Percentiles rank a stretch among this genome's conserved stretches.
phyloP scores from a whole-genome alignment of 108 stramenopile genomes.

The Fistulifera pelliculosa region DNA sequence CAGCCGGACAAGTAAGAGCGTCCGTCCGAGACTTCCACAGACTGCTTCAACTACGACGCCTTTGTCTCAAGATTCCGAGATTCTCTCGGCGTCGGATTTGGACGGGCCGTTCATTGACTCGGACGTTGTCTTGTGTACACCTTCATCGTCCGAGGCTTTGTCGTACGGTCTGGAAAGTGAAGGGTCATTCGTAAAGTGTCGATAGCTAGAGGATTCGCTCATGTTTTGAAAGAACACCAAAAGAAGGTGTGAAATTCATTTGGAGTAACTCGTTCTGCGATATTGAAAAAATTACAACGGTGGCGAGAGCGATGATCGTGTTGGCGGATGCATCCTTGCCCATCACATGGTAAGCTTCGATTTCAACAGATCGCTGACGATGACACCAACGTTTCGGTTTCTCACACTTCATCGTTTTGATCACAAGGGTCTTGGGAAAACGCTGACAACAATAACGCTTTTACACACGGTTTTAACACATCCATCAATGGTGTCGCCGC shows the following conservation, averaged over 20 bases:
- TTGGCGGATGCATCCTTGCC: conserved; percentile 65
- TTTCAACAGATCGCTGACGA: not conserved
- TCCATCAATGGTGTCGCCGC: conserved; percentile 19
- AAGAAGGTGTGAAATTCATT: conserved; percentile 62
- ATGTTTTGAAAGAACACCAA: conserved; percentile 58
- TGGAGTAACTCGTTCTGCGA: conserved; percentile 59
- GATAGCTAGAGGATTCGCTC: conserved; percentile 33
- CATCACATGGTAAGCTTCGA: conserved; percentile 53
- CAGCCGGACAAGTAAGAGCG: no score
- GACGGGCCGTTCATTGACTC: not conserved
- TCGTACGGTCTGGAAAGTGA: no score
- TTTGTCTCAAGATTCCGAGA: not conserved
- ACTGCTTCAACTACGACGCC: not conserved
- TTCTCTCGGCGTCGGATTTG: not conserved
- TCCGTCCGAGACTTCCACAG: not conserved
- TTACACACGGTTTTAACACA: conserved; percentile 54
- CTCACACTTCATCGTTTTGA: not conserved
- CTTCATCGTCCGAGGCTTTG: no score
- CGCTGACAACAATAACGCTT: conserved; percentile 34
- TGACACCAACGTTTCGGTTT: not conserved
- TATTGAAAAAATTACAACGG: conserved; percentile 10
- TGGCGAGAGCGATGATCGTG: conserved; percentile 2
- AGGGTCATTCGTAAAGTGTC: conserved; percentile 2
- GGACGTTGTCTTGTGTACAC: not conserved
- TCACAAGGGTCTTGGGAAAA: conserved; percentile 24